Evolutionary conservation across 2,329 filamentous ascomycete genomes (phyloP).

Genomic region (Scedosporium minutisporum): DNA sequence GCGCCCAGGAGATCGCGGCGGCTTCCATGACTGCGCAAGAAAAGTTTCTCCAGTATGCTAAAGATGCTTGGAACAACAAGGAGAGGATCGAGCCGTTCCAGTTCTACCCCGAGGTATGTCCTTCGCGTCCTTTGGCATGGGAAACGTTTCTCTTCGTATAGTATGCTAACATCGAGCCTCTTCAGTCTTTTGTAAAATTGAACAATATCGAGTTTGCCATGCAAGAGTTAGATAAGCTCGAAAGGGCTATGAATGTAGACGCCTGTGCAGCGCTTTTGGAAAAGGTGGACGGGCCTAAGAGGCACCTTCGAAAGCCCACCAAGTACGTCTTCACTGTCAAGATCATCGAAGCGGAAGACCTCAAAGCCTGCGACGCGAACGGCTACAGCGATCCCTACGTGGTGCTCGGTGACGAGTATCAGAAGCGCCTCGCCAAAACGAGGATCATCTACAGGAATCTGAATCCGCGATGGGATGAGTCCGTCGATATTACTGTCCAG

Average conservation of each 20-base stretch:
- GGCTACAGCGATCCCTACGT: slow-evolving; percentile 95
- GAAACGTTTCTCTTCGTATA: not conserved
- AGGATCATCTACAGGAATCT: slow-evolving; percentile 82
- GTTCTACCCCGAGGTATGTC: slow-evolving; percentile 77
- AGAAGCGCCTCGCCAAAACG: slow-evolving; percentile 92
- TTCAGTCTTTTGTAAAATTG: slow-evolving; percentile 86
- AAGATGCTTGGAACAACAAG: slow-evolving; percentile 84
- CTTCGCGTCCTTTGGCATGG: not conserved
- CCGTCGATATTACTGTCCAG: slow-evolving; percentile 87
- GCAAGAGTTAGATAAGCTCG: slow-evolving; percentile 81
- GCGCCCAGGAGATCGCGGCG: slow-evolving; percentile 75
- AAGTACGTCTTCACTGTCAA: slow-evolving; percentile 99
- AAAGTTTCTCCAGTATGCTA: slow-evolving; percentile 85
- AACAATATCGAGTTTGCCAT: slow-evolving; percentile 97
- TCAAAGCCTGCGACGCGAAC: slow-evolving; percentile 95
- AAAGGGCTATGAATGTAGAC: slow-evolving; percentile 84
- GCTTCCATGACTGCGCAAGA: slow-evolving; percentile 76
- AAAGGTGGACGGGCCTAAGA: slow-evolving; percentile 61
- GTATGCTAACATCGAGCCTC: not conserved
- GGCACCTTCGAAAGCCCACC: slow-evolving; percentile 54
- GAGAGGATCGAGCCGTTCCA: slow-evolving; percentile 95
- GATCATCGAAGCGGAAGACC: slow-evolving; percentile 92
- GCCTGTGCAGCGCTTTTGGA: slow-evolving; percentile 75
- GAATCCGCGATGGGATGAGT: slow-evolving; percentile 95
- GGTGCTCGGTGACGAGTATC: slow-evolving; percentile 92